These are phyloP conservation scores for Colletotrichum lupini DNA, from an alignment of 2,329 filamentous ascomycete genomes.

Conservation along the genomic window DNA sequence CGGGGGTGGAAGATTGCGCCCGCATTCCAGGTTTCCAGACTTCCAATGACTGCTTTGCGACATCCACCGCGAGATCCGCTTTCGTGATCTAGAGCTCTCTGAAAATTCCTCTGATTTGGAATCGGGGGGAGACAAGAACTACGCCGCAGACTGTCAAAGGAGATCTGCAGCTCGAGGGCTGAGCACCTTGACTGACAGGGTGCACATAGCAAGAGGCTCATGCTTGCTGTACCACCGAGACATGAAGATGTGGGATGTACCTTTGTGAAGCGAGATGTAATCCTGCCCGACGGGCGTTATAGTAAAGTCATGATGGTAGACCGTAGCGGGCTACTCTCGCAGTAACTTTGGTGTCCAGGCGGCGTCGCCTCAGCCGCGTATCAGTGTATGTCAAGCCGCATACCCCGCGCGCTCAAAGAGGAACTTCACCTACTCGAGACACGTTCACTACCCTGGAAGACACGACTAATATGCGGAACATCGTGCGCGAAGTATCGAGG, in stretches of 20 bases:
- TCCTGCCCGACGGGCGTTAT: slow-evolving; percentile 20
- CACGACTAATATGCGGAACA: not conserved
- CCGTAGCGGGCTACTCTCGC: slow-evolving; percentile 1
- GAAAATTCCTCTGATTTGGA: not conserved
- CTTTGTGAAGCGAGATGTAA: not conserved
- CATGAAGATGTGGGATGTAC: not conserved
- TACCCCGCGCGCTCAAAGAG: not conserved
- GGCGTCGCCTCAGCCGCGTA: slow-evolving; percentile 19
- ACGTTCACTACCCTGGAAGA: not conserved
- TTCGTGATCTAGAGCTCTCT: not conserved
- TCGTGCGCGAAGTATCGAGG: not conserved
- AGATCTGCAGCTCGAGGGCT: slow-evolving; percentile 1
- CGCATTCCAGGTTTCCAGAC: not conserved
- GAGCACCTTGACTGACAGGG: not conserved
- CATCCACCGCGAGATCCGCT: slow-evolving; percentile 1
- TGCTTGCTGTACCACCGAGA: not conserved
- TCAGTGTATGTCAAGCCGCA: slow-evolving; percentile 6
- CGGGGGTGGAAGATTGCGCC: slow-evolving; percentile 13
- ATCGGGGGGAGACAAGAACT: not conserved
- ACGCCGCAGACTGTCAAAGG: not conserved
- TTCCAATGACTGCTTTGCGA: not conserved
- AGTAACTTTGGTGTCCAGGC: slow-evolving; percentile 2
- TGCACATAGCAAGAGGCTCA: not conserved
- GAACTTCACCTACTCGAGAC: not conserved
- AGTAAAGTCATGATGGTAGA: slow-evolving; percentile 19